Percentiles rank a stretch among this genome's conserved stretches.
Evolutionary conservation across 257 asterid species (phyloP).

Genomic region (Solanum paucissectum): DNA sequence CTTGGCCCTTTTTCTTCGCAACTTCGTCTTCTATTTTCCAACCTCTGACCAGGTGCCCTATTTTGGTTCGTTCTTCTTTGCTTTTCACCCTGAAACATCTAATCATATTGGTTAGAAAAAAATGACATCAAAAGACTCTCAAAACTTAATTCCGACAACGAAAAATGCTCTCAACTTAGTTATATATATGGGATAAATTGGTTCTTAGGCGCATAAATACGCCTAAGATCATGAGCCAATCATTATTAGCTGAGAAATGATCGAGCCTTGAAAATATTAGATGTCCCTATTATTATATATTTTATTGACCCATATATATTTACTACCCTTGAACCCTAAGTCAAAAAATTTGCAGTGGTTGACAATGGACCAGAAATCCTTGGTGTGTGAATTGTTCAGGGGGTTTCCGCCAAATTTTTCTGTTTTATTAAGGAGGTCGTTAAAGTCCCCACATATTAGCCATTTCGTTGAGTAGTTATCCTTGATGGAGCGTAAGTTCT

Average conservation of each 20-base stretch:
- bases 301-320: not conserved
- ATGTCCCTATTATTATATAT: not conserved
- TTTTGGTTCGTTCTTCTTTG: too few relatives aligned
- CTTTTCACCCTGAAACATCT: too few relatives aligned
- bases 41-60: too few relatives aligned
- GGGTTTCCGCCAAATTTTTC: not conserved
- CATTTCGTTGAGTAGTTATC: not conserved
- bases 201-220: too few relatives aligned
- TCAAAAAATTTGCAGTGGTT: not conserved
- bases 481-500: not conserved
- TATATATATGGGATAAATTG: too few relatives aligned
- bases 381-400: not conserved
- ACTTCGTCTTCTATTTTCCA: too few relatives aligned
- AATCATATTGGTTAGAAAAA: too few relatives aligned
- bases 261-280: not conserved
- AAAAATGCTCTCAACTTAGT: too few relatives aligned
- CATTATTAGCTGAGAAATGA: not conserved
- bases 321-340: not conserved
- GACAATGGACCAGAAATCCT: not conserved
- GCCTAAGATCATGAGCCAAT: not conserved
- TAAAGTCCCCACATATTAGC: not conserved
- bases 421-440: too few relatives aligned
- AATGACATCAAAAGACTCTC: too few relatives aligned
- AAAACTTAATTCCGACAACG: too few relatives aligned
- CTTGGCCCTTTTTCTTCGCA: too few relatives aligned